Evolutionary conservation across 1,139 yeast species (phyloP), one percentile per base, ranked within the genome.

Genomic region (Saccharomyces pastorianus): DNA sequence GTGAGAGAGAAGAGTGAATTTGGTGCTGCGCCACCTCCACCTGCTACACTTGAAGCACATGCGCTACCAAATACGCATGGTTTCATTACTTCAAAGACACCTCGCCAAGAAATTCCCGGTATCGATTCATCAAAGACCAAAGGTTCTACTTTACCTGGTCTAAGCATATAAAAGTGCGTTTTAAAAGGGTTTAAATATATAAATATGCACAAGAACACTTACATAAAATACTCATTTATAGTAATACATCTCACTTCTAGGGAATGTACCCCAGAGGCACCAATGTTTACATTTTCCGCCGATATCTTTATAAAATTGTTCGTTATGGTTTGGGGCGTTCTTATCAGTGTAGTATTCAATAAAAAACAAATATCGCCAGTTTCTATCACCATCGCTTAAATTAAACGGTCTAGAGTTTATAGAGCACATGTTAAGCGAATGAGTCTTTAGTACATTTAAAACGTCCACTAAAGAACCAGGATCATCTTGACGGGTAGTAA

Each of bases 351-450:
- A 58, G 51, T 81, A 78, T 65, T 91, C 97, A 13, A 88, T 80
- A 65, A 87, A 89, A 71, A 88, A 90, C 1, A 87, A 83, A 65
- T 90, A 88, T 61, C 84, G 84, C 98, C 97, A 91, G 42, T 68
- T 67, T 29, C 66, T 62, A 8, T 55, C 55, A 6, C 49, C 51
- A 6, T 54, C 52, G 1, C 54, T 55, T 13, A 54, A 52, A 50
- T 59, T 58, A 42, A 58, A 66, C 32, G 85, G 84, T 61, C 96
- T 75, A 4, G 96, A 85, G 48, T 81, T 81, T 52, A 91, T 87
- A 11, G 88, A 78, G 4, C 83, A 80, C 71, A 90, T 73, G 63
- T 85, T 87, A 57, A 88, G 75, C n/a, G 77, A 73, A 62, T 80
- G 73, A 20, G 73, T 68, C 52, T 82, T 81, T 65, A 90, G 81